Evolutionary conservation across 148 eudicot genomes (phyloP).

Genomic region (Persicaria maculosa): DNA sequence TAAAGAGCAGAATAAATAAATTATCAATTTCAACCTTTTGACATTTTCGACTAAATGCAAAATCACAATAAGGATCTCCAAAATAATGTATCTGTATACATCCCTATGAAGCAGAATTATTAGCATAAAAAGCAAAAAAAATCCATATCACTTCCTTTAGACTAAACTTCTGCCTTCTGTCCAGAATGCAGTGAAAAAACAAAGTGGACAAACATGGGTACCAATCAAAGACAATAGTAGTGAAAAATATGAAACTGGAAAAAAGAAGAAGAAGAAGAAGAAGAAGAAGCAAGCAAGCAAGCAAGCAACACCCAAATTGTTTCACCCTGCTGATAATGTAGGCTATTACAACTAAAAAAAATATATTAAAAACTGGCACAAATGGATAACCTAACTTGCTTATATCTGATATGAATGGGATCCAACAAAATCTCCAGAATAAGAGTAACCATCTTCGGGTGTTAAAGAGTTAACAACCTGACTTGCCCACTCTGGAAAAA

Average conservation of each 20-base stretch:
- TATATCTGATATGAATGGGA: background rate
- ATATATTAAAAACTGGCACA: background rate
- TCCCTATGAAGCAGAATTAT: background rate
- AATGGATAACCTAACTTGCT: background rate
- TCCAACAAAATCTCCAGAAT: background rate
- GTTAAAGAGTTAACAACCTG: background rate
- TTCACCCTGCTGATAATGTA: background rate
- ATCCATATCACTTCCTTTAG: background rate
- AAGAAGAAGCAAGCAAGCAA: too few species aligned
- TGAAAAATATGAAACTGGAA: too few species aligned
- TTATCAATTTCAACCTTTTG: background rate
- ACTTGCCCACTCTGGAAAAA: background rate
- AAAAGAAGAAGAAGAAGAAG: too few species aligned
- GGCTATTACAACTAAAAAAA: background rate
- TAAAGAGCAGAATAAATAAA: background rate
- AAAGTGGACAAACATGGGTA: background rate
- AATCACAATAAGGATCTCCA: background rate
- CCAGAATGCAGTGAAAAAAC: background rate
- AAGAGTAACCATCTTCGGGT: background rate
- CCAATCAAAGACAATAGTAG: too few species aligned
- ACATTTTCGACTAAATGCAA: background rate
- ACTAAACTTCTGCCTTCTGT: background rate
- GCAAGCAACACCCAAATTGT: background rate
- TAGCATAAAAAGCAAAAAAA: background rate
- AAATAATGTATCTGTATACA: background rate